A percentile compares a stretch with the other conserved stretches of the same genome.
These are phyloP conservation scores for Aspergillus pseudoterreus DNA, from an alignment of 2,329 filamentous ascomycete species.

Conservation along the genomic window DNA sequence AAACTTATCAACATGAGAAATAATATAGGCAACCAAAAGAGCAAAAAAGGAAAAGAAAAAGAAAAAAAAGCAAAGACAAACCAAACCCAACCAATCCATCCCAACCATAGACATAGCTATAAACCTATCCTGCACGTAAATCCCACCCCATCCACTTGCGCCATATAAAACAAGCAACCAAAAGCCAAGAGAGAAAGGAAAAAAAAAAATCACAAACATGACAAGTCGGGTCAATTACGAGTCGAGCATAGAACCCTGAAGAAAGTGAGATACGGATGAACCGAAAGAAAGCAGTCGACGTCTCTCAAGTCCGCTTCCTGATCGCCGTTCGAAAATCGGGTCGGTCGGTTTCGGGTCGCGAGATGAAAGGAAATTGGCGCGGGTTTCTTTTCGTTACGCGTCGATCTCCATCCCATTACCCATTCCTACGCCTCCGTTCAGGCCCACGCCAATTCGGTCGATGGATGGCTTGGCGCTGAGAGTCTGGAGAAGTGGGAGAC, in stretches of 20 bases:
- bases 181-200: slow-evolving; percentile 4
- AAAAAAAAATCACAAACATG: slow-evolving; percentile 19
- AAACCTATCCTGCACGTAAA: background rate
- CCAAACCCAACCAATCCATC: background rate
- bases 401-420: slow-evolving; percentile 41
- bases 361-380: slow-evolving; percentile 1
- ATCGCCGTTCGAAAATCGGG: background rate
- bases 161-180: slow-evolving; percentile 1
- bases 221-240: slow-evolving; percentile 8
- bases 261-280: background rate
- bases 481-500: slow-evolving; percentile 31
- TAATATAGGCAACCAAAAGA: background rate
- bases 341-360: background rate
- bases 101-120: background rate
- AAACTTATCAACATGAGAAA: slow-evolving; percentile 1
- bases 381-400: slow-evolving; percentile 18
- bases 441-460: slow-evolving; percentile 15
- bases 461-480: slow-evolving; percentile 23
- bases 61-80: background rate
- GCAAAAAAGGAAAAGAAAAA: no score
- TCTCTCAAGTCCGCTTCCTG: background rate
- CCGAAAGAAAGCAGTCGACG: background rate
- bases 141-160: background rate
- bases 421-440: slow-evolving; percentile 32
- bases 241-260: background rate